These are phyloP conservation scores for Tolypocladium guangdongense DNA, from an alignment of 2,329 filamentous ascomycete species.

Conservation along the genomic window DNA sequence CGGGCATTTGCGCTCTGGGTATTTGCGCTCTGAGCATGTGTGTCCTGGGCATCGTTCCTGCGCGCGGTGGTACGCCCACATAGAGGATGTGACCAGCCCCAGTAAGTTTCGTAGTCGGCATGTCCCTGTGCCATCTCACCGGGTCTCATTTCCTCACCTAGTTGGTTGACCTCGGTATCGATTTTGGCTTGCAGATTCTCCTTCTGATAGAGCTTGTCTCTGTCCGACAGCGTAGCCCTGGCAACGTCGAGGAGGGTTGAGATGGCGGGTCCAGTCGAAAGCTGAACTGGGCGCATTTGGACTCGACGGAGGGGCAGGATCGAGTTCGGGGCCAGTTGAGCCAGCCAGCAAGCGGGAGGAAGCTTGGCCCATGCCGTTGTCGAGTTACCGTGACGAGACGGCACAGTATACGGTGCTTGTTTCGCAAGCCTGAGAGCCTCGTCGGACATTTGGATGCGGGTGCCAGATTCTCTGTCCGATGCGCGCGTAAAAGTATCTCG, in stretches of 20 bases:
- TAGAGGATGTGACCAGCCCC: slow-evolving; percentile 75
- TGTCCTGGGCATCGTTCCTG: not conserved
- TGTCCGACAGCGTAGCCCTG: slow-evolving; percentile 58
- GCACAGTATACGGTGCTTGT: slow-evolving; percentile 58
- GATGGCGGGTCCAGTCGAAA: slow-evolving; percentile 57
- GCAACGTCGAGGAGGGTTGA: slow-evolving; percentile 55
- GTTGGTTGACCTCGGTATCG: slow-evolving; percentile 53
- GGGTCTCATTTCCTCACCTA: slow-evolving; percentile 57
- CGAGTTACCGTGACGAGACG: slow-evolving; percentile 65
- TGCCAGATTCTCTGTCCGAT: slow-evolving; percentile 11
- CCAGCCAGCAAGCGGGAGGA: slow-evolving; percentile 71
- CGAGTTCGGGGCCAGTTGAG: slow-evolving; percentile 67
- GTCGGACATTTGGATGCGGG: slow-evolving; percentile 10
- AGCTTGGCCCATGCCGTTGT: slow-evolving; percentile 70
- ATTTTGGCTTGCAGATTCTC: slow-evolving; percentile 33
- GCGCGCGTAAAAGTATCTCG: slow-evolving; percentile 41
- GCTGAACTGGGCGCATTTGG: slow-evolving; percentile 59
- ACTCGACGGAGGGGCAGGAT: slow-evolving; percentile 61
- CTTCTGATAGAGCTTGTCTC: slow-evolving; percentile 55
- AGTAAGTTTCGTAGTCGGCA: slow-evolving; percentile 63
- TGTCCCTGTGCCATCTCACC: slow-evolving; percentile 58
- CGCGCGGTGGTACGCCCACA: slow-evolving; percentile 61
- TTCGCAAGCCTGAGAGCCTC: slow-evolving; percentile 33
- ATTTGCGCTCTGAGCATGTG: not conserved
- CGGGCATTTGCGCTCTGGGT: not conserved